Evolutionary conservation across 2,329 filamentous ascomycete species (phyloP), one percentile per base, ranked within the genome.

Genomic region (Penicillium sp.): DNA sequence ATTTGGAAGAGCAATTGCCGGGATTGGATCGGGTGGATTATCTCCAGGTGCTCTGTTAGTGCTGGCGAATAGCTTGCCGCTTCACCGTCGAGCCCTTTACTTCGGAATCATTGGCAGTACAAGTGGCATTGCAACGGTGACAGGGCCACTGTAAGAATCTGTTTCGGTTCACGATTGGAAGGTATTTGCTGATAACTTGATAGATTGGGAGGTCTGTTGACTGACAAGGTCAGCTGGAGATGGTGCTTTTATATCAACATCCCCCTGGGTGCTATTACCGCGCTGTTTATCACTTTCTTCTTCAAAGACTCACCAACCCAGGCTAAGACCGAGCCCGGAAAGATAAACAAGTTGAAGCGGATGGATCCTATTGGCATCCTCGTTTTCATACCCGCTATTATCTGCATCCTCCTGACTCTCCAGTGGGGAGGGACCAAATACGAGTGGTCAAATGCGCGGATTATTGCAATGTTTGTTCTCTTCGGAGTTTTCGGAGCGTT

Each of bases 391-490:
- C 71, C 70, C 0, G 69, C 69, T 9, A 64, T 76, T 10, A 62
- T 78, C 28, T 75, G 75, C 58, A 60, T 78, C 3, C 67, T 80
- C 44, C 62, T 80, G 4, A 74, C 75, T 0, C 62, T 80, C 7
- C 72, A 78, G 46, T 75, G 69, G 66, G 74, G 74, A 9, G 71
- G 74, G 1, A 71, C 70, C 4, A 72, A 65, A 28, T 72, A 75
- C 37, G 35, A 69, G 0, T 80, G 77, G 77, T 61, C 54, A 18
- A 71, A 69, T 54, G 62, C 65, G 31, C 70, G 68, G 7, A 71
- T 79, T 33, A 73, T 79, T 43, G 69, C 70, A 0, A 66, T 80
- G 4, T 73, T 81, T 27, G 67, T 77, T 5, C 63, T 81, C 0
- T 78, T 78, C 47, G 72, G 71, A 6, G 68, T 80, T 3, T 67